Conservation (phyloP, 169 alveolate genomes). For the Cryptosporidium canis region DNA sequence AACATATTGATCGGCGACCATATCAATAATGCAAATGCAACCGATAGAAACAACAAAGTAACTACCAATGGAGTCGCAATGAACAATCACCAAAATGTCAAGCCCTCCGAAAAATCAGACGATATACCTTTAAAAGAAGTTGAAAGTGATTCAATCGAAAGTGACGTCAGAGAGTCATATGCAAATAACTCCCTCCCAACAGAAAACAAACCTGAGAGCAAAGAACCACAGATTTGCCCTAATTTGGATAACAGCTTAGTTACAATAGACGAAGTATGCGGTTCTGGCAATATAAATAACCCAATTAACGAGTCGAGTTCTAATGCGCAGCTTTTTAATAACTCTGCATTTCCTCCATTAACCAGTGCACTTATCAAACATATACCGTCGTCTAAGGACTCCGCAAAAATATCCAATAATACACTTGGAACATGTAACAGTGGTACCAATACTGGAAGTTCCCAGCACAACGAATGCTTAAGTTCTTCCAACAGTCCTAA, state of each 20-base stretch:
- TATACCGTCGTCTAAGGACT: conserved; percentile 40
- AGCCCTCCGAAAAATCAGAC: neutral
- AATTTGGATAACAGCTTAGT: conserved; percentile 4
- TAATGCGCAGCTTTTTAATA: conserved; percentile 42
- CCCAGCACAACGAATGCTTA: neutral
- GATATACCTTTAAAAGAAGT: neutral
- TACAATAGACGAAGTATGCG: neutral
- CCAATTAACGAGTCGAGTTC: neutral
- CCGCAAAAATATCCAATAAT: neutral
- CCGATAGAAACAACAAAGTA: neutral
- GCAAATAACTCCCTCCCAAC: neutral
- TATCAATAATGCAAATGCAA: neutral
- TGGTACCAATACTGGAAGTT: neutral
- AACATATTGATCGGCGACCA: conserved; percentile 3
- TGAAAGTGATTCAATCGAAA: neutral
- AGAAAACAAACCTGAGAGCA: conserved; percentile 5
- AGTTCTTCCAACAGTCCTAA: conserved; percentile 18
- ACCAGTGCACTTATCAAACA: conserved; percentile 56
- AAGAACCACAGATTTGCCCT: neutral
- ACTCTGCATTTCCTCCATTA: conserved; percentile 70
- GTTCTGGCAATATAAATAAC: neutral
- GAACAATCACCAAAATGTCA: neutral
- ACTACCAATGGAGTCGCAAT: neutral
- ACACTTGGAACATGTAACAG: neutral
- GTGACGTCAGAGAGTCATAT: neutral